phyloP scores from a whole-genome alignment of 2,329 filamentous ascomycete genomes.

The Nakataea oryzae region DNA sequence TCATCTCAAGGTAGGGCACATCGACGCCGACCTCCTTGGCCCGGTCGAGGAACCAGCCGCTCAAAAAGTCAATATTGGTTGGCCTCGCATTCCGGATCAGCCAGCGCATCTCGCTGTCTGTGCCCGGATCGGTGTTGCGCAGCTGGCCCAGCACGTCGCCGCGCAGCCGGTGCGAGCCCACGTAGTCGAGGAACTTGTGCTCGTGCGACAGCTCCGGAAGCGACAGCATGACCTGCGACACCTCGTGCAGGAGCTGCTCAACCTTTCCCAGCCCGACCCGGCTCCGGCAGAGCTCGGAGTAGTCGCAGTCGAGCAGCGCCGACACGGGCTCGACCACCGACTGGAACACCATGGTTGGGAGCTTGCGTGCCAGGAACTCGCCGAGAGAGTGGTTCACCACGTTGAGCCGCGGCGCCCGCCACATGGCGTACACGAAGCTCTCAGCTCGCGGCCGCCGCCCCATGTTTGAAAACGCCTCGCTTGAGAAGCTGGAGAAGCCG shows the following conservation, averaged over 20 bases:
- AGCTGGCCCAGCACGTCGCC: constrained; percentile 47
- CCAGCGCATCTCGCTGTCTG: constrained; percentile 54
- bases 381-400: constrained; percentile 47
- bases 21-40: constrained; percentile 65
- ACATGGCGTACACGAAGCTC: constrained; percentile 8
- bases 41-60: constrained; percentile 73
- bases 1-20: constrained; percentile 61
- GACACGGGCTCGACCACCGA: constrained; percentile 74
- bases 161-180: constrained; percentile 51
- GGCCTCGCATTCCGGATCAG: constrained; percentile 49
- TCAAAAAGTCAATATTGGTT: constrained; percentile 76
- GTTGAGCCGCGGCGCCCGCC: constrained; percentile 49
- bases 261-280: constrained; percentile 54
- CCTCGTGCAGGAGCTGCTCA: constrained; percentile 63
- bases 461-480: constrained; percentile 2
- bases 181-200: constrained; percentile 42
- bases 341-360: constrained; percentile 68
- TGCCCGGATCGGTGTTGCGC: constrained; percentile 14
- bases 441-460: constrained; percentile 8
- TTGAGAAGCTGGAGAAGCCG: background rate
- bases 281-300: constrained; percentile 61
- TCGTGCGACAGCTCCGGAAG: constrained; percentile 64
- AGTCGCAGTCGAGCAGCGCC: constrained; percentile 65
- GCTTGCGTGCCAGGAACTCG: constrained; percentile 60
- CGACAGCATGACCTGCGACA: constrained; percentile 56